Evolutionary conservation across 2,329 filamentous ascomycete genomes (phyloP), one percentile per base, ranked within the genome.

Genomic region (Rutstroemia sp.): DNA sequence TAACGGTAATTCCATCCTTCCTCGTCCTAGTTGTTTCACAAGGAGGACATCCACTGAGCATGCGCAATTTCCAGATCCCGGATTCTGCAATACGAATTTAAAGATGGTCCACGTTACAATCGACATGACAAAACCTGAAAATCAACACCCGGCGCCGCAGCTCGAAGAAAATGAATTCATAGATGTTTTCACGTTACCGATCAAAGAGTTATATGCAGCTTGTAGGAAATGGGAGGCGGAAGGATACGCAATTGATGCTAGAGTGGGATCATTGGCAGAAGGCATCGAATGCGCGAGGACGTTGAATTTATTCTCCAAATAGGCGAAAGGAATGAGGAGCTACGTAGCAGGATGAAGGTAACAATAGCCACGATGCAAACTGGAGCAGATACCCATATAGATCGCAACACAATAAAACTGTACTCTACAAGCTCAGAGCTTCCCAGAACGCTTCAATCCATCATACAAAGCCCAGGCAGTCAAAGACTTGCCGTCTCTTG

Each of bases 21-120:
- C 27, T 10, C 27, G 34, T 48, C 39, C 39, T 9, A 30, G n/a
- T 45, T 10, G 25, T 41, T 14, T 37, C 8, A n/a, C n/a, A 18
- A 21, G 8, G 27, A 27, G 39, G 38, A 19, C 9, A 4, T 18
- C 30, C 48, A 9, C 44, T 23, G 41, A 34, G 44, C 9, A 12
- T 2, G 12, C 7, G 7, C 2, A 10, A 3, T 14, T 39, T 16
- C 12, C 57, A 77, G 77, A 85, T 66, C 81, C 82, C 4, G 82
- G 81, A 10, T 84, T 86, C 68, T 85, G 81, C 70, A 86, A 84
- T 67, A 86, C 83, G 5, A 87, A 85, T 64, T 72, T 85, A 44
- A 77, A 79, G 38, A 78, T 79, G 71, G 69, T 79, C 2, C 77
- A 79, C 54, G 69, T 79, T 18, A 73, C 71, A 4, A 70, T 79